phyloP scores from a whole-genome alignment of 768 basidiomycete species.

The Cystofilobasidium macerans region DNA sequence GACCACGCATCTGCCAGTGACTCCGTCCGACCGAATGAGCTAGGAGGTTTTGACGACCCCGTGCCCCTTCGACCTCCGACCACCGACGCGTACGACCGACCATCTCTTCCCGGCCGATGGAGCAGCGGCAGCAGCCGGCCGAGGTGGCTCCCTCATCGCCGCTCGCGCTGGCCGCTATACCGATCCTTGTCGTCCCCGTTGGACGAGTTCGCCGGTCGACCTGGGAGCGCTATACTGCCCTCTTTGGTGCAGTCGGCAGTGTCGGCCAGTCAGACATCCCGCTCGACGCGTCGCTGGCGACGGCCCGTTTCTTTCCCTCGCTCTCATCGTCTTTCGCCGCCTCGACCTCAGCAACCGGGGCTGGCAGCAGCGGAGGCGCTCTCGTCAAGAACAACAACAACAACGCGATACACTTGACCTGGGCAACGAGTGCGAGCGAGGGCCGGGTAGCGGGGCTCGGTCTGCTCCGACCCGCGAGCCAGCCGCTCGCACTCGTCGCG shows the following conservation, averaged over 20 bases:
- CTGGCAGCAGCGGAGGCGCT: not conserved
- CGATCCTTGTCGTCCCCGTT: slow-evolving; percentile 74
- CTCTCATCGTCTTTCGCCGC: slow-evolving; percentile 1
- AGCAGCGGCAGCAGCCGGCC: too few relatives aligned
- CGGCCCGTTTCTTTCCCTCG: slow-evolving; percentile 18
- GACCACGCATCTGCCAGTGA: too few relatives aligned
- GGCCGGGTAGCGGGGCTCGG: slow-evolving; percentile 42
- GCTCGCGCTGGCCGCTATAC: slow-evolving; percentile 65
- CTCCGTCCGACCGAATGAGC: too few relatives aligned
- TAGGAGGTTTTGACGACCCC: too few relatives aligned
- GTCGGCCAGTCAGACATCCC: slow-evolving; percentile 62
- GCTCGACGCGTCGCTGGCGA: slow-evolving; percentile 42
- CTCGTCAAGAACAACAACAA: slow-evolving; percentile 20
- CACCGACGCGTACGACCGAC: too few relatives aligned
- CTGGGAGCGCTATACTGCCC: slow-evolving; percentile 62
- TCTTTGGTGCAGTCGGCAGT: slow-evolving; percentile 57
- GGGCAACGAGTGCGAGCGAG: slow-evolving; percentile 54
- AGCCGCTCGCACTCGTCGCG: slow-evolving; percentile 83
- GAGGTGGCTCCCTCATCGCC: slow-evolving; percentile 29
- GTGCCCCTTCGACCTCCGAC: too few relatives aligned
- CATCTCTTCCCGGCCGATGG: too few relatives aligned
- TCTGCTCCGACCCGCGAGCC: slow-evolving; percentile 51
- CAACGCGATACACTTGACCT: slow-evolving; percentile 57
- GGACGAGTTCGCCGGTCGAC: slow-evolving; percentile 57
- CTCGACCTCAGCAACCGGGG: not conserved